Conservation (phyloP, 140 eudicot genomes). For the Bidens hawaiensis region DNA sequence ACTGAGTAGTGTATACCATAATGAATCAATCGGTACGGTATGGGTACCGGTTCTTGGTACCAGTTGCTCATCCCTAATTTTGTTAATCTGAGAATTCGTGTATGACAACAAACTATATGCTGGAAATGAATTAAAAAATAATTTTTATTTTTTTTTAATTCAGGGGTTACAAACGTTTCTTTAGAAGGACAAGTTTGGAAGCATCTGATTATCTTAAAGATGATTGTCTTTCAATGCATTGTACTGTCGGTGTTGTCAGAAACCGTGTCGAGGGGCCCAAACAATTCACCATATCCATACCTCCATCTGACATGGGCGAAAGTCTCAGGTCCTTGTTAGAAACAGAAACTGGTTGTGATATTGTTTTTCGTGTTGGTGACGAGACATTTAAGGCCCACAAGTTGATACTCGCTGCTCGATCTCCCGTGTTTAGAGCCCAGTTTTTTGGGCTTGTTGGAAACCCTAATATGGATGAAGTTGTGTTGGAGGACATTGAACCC, state of each 20-base stretch:
- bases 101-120: no score
- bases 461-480: slow-evolving; percentile 51
- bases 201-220: slow-evolving; percentile 69
- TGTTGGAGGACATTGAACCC: slow-evolving; percentile 67
- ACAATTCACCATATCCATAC: slow-evolving; percentile 47
- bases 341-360: slow-evolving; percentile 66
- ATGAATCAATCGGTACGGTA: no score
- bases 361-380: slow-evolving; percentile 54
- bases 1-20: no score
- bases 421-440: slow-evolving; percentile 88
- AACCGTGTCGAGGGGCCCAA: slow-evolving; percentile 86
- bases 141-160: no score
- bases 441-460: slow-evolving; percentile 84
- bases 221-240: slow-evolving; percentile 76
- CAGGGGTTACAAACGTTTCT: slow-evolving; percentile 98
- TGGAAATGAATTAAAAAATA: no score
- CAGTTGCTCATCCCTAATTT: no score
- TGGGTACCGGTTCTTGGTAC: no score
- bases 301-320: slow-evolving; percentile 89
- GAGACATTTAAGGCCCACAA: slow-evolving; percentile 81
- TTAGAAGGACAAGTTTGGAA: slow-evolving; percentile 63
- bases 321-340: slow-evolving; percentile 60
- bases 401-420: slow-evolving; percentile 85
- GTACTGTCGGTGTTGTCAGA: slow-evolving; percentile 94
- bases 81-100: no score